These are phyloP conservation scores for Arabidopsis arenosa DNA, from an alignment of 345 rosid genomes.

Conservation along the genomic window DNA sequence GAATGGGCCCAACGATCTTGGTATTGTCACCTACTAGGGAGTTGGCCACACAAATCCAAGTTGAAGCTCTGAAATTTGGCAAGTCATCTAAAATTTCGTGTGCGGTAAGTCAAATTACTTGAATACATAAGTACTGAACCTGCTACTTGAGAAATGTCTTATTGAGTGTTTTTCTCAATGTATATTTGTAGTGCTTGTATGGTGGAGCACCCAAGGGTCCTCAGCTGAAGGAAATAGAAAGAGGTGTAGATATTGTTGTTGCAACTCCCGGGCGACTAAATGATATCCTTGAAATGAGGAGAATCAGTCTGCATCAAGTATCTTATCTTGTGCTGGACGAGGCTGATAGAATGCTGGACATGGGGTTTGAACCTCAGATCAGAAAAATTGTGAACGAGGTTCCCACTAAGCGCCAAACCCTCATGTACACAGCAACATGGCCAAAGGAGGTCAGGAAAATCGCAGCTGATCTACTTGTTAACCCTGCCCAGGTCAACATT, in stretches of 20 bases:
- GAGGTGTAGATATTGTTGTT: slow-evolving; percentile 91
- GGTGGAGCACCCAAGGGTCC: slow-evolving; percentile 99
- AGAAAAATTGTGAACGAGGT: slow-evolving; percentile 92
- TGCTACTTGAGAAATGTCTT: not conserved
- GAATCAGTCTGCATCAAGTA: slow-evolving; percentile 80
- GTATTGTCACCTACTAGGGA: slow-evolving; percentile 98
- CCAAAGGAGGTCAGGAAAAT: slow-evolving; percentile 94
- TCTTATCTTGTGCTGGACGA: slow-evolving; percentile 96
- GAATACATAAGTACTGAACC: not conserved
- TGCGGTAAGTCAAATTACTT: slow-evolving; percentile 59
- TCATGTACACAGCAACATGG: slow-evolving; percentile 99
- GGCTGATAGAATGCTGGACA: slow-evolving; percentile 99
- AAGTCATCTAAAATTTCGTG: slow-evolving; percentile 84
- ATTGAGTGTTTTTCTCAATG: not conserved
- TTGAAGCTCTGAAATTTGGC: slow-evolving; percentile 90
- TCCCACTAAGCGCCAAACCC: slow-evolving; percentile 91
- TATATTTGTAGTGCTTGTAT: slow-evolving; percentile 71
- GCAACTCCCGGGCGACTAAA: slow-evolving; percentile 98
- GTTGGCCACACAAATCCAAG: slow-evolving; percentile 95
- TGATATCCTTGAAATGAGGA: slow-evolving; percentile 96
- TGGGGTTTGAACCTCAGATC: slow-evolving; percentile 99
- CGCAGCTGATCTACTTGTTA: slow-evolving; percentile 88
- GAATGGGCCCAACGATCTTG: slow-evolving; percentile 89
- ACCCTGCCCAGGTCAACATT: slow-evolving; percentile 96
- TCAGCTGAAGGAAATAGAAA: slow-evolving; percentile 85